These are phyloP conservation scores for Babesia gibsoni DNA, from an alignment of 169 alveolate species.

Conservation along the genomic window DNA sequence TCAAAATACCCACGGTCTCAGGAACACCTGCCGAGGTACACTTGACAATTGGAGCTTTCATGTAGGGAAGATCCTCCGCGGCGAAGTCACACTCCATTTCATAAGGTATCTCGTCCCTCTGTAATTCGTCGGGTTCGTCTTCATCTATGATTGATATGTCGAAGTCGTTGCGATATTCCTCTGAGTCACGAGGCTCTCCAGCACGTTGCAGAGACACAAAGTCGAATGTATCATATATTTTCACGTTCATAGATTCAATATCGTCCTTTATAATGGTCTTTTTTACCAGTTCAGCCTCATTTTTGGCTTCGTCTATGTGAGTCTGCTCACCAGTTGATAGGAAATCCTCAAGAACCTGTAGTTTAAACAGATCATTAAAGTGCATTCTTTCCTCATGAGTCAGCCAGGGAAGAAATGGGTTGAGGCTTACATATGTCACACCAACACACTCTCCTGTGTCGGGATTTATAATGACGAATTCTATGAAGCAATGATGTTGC, in stretches of 20 bases:
- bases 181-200: slow-evolving; percentile 24
- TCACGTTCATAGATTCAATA: slow-evolving; percentile 41
- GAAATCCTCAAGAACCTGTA: slow-evolving; percentile 74
- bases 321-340: slow-evolving; percentile 73
- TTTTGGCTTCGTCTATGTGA: slow-evolving; percentile 23
- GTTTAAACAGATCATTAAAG: slow-evolving; percentile 68
- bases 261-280: slow-evolving; percentile 18
- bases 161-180: slow-evolving; percentile 38
- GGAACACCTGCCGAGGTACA: slow-evolving; percentile 85
- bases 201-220: slow-evolving; percentile 54
- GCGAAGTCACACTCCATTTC: slow-evolving; percentile 84
- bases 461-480: slow-evolving; percentile 65
- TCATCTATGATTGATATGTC: slow-evolving; percentile 44
- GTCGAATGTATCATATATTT: slow-evolving; percentile 38
- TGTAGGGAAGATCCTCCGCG: slow-evolving; percentile 80
- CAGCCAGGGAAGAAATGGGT: slow-evolving; percentile 80
- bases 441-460: slow-evolving; percentile 65
- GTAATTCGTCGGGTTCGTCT: slow-evolving; percentile 70
- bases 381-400: slow-evolving; percentile 69
- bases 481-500: slow-evolving; percentile 82
- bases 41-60: slow-evolving; percentile 80
- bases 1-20: slow-evolving; percentile 84
- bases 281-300: slow-evolving; percentile 2
- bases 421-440: slow-evolving; percentile 75
- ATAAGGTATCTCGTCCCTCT: slow-evolving; percentile 83